These are phyloP conservation scores for Diplosphaera chodatii DNA, from an alignment of 139 green algal species.

Conservation along the genomic window DNA sequence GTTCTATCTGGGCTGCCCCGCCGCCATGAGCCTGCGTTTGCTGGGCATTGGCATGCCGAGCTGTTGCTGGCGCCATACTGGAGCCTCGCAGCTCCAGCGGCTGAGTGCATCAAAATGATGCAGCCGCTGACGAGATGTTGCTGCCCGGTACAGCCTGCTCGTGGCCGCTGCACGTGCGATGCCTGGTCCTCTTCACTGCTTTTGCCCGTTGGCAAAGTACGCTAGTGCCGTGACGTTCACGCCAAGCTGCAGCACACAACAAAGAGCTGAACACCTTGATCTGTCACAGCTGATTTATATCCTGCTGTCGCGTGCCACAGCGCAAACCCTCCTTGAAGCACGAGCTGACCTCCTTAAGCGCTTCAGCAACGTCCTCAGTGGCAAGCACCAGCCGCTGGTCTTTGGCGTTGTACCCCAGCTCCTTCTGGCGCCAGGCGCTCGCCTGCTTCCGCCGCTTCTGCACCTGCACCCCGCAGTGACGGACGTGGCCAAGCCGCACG, in stretches of 20 bases:
- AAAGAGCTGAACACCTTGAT: too few species aligned
- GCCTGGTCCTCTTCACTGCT: not conserved
- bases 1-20: too few species aligned
- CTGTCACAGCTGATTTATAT: too few species aligned
- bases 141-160: too few species aligned
- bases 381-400: conserved; percentile 23
- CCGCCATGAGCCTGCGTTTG: not conserved
- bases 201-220: conserved; percentile 9
- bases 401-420: conserved; percentile 15
- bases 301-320: too few species aligned
- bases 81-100: not conserved
- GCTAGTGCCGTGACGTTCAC: conserved; percentile 14
- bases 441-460: conserved; percentile 25
- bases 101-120: not conserved
- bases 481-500: too few species aligned
- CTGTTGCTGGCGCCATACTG: not conserved
- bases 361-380: conserved; percentile 26
- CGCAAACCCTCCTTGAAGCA: too few species aligned
- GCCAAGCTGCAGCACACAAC: conserved; percentile 22
- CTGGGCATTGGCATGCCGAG: not conserved
- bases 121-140: too few species aligned
- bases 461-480: too few species aligned
- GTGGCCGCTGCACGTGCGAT: too few species aligned
- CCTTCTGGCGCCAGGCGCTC: conserved; percentile 10
- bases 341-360: conserved; percentile 22